These are phyloP conservation scores for Friedmanniomyces simplex DNA, from an alignment of 495 filamentous ascomycete genomes.

Conservation along the genomic window DNA sequence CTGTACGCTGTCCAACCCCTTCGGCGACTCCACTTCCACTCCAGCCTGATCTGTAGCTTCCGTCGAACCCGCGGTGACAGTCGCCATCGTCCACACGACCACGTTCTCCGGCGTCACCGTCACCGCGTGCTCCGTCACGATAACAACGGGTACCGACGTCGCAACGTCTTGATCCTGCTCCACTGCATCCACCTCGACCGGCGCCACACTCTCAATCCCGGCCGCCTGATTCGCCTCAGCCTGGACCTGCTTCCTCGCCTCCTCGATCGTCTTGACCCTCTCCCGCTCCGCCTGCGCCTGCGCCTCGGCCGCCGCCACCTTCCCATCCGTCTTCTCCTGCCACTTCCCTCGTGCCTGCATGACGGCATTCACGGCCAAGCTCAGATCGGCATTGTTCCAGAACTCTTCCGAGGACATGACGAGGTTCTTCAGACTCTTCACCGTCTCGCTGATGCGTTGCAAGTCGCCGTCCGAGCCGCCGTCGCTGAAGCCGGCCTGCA, in stretches of 20 bases:
- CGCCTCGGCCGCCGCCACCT: background rate
- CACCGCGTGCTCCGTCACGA: background rate
- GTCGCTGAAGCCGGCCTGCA: background rate
- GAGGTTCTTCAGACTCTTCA: slow-evolving; percentile 5
- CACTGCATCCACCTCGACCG: background rate
- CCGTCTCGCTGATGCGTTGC: background rate
- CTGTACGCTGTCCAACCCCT: no score
- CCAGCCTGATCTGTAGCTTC: background rate
- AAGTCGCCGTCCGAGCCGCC: background rate
- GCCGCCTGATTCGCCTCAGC: slow-evolving; percentile 2
- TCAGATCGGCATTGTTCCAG: slow-evolving; percentile 9
- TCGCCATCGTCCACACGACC: background rate
- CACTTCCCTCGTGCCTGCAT: slow-evolving; percentile 2
- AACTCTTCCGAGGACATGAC: slow-evolving; percentile 11
- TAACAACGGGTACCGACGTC: background rate
- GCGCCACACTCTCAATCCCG: background rate
- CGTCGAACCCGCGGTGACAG: background rate
- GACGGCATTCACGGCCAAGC: background rate
- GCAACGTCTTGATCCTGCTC: background rate
- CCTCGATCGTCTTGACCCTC: slow-evolving; percentile 1
- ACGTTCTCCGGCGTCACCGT: background rate
- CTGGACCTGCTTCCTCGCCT: slow-evolving; percentile 3
- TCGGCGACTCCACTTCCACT: background rate
- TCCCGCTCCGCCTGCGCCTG: background rate
- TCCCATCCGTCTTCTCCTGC: slow-evolving; percentile 1